Evolutionary conservation across 345 rosid species (phyloP).

Genomic region (Garcia nutans): DNA sequence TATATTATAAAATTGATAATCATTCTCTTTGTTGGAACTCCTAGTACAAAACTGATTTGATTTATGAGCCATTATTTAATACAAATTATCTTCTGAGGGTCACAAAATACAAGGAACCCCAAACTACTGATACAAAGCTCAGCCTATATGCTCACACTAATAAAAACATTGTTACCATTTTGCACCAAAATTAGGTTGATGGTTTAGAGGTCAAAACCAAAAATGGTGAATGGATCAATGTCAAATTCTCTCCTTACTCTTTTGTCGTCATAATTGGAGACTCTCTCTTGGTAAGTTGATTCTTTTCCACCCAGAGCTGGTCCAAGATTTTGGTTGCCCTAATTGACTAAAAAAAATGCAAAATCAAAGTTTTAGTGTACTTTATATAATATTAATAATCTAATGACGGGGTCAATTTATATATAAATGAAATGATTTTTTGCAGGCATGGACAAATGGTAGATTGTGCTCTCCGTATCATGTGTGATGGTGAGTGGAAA

Average conservation of each 20-base stretch:
- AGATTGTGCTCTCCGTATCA: slow-evolving; percentile 53
- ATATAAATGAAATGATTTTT: not conserved
- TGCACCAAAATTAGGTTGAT: slow-evolving; percentile 41
- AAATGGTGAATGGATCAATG: slow-evolving; percentile 19
- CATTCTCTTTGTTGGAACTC: no score
- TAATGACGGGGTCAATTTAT: no score
- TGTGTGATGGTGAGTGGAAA: slow-evolving; percentile 68
- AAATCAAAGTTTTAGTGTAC: no score
- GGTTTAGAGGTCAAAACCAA: slow-evolving; percentile 42
- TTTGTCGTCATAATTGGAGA: slow-evolving; percentile 22
- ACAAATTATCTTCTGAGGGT: slow-evolving; percentile 37
- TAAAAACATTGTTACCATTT: slow-evolving; percentile 38
- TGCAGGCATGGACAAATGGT: slow-evolving; percentile 72
- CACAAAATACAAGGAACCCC: slow-evolving; percentile 33
- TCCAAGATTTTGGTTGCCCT: no score
- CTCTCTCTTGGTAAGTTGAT: slow-evolving; percentile 9
- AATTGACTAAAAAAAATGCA: no score
- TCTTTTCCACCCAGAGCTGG: not conserved
- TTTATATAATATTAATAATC: no score
- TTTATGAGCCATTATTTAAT: no score
- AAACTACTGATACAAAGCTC: slow-evolving; percentile 14
- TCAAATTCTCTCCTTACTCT: slow-evolving; percentile 19
- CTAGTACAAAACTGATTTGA: no score
- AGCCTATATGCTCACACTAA: slow-evolving; percentile 39
- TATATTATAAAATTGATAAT: no score